Percentiles rank a stretch among this genome's conserved stretches.
Conservation (phyloP, 192 early-diverging fungal genomes). For the Backusella parvicylindrica region DNA sequence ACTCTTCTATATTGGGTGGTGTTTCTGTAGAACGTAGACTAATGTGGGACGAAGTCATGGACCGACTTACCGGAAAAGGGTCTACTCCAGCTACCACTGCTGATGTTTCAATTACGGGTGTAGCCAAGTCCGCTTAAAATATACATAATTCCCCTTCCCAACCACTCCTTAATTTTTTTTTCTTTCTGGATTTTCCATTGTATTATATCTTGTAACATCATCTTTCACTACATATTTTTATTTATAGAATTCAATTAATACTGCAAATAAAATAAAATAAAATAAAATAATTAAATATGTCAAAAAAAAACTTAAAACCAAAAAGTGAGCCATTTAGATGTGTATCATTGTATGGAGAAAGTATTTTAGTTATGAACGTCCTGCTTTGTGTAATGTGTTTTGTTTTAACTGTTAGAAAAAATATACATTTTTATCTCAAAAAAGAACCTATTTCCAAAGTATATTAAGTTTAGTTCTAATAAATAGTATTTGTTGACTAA, state of each 20-base stretch:
- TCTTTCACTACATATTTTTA: background rate
- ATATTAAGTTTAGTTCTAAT: background rate
- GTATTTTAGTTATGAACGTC: background rate
- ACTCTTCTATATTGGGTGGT: constrained; percentile 73
- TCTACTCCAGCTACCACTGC: background rate
- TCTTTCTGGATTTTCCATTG: constrained; percentile 1
- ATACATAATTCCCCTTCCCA: background rate
- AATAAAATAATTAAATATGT: background rate
- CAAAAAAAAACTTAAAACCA: background rate
- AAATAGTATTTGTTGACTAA: background rate
- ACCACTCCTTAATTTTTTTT: background rate
- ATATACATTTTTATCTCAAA: background rate
- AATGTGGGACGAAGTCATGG: constrained; percentile 59
- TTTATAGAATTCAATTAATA: background rate
- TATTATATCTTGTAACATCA: constrained; percentile 4
- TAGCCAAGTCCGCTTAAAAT: background rate
- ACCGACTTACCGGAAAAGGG: constrained; percentile 26
- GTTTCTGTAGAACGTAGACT: constrained; percentile 52
- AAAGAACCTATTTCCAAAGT: background rate
- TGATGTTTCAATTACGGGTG: background rate
- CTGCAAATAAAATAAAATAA: background rate
- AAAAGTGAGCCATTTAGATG: background rate
- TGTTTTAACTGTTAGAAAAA: background rate
- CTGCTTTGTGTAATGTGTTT: background rate
- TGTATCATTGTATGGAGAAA: background rate